Evolutionary conservation across 495 filamentous ascomycete species (phyloP), one percentile per base, ranked within the genome.

Genomic region (Penicillium cosmopolitanum): DNA sequence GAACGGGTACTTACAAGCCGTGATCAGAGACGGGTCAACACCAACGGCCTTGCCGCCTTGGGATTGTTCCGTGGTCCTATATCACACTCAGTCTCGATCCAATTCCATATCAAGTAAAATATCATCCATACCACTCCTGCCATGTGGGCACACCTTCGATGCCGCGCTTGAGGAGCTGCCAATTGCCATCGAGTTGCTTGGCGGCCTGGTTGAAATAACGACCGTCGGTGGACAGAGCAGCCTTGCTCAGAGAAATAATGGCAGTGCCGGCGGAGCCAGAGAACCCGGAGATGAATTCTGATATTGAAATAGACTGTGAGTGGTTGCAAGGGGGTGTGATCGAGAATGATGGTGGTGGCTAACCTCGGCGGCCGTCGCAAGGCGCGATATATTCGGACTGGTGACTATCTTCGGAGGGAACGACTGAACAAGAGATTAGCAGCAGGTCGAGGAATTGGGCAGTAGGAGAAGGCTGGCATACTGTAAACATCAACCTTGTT

Each of bases 121-220:
- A 16, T 47, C 13, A 42, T 55, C 16, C 28, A 38, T 83, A 89
- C 96, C 96, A 99, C 73, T 99, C 96, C 72, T 97, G 92, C 91
- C 95, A 98, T 3, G 94, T 97, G 7, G 92, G 94, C 28, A 97
- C 93, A 71, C 96, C 92, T 64, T 92, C 89, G 16, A 96, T 75
- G 6, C 96, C 96, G 67, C 94, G 89, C 79, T 97, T 99, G 64
- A 99, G 77, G 11, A 99, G 83, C 40, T 82, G 71, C 96, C 96
- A 99, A 73, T 97, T 97, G 61, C 71, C 80, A 69, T 98, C 96
- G 36, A 99, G 84, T 73, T 99, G 94, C 66, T 95, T 89, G 47
- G 86, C 78, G 48, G 96, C 96, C 74, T 99, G 96, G 76, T 97
- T 98, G 81, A 98, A 98, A 75, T 99, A 99, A 44, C 96, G 89